These are phyloP conservation scores for Camellia oleifera DNA, from an alignment of 179 eudicot genomes.

Conservation along the genomic window DNA sequence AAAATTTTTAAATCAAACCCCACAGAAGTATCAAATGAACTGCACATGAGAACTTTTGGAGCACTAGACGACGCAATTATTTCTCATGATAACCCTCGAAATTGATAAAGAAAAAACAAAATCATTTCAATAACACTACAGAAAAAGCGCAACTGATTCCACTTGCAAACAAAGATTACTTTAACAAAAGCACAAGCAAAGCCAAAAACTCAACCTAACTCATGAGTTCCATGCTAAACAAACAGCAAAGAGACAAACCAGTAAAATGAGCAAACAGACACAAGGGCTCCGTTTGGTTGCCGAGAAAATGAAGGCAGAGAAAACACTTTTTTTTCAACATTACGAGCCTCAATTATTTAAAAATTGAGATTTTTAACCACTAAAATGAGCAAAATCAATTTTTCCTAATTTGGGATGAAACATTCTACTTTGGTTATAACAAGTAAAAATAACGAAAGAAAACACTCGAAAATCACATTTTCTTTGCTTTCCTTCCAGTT, in stretches of 20 bases:
- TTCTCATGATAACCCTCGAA: slow-evolving; percentile 14
- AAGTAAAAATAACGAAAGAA: not conserved
- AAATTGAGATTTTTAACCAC: not conserved
- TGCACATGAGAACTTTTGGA: not conserved
- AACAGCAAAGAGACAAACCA: not conserved
- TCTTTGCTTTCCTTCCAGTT: not conserved
- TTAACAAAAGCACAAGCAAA: slow-evolving; percentile 20
- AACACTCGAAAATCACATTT: not conserved
- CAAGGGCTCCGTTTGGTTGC: not conserved
- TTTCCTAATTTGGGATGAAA: not conserved
- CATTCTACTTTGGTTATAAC: not conserved
- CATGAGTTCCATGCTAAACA: not conserved
- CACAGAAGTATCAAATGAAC: not conserved
- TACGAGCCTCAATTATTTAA: not conserved
- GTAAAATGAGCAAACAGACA: not conserved
- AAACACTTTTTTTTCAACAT: not conserved
- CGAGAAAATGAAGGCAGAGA: not conserved
- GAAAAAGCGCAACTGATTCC: slow-evolving; percentile 23
- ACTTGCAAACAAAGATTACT: slow-evolving; percentile 25
- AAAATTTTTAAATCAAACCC: not conserved
- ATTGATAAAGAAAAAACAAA: slow-evolving; percentile 26
- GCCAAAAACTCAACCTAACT: slow-evolving; percentile 9
- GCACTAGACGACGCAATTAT: slow-evolving; percentile 17
- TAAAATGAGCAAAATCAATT: not conserved
- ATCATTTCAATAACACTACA: slow-evolving; percentile 38